Percentiles rank a stretch among this genome's conserved stretches.
Conservation (phyloP, 495 filamentous ascomycete species). For the Thermothielavioides terrestris region DNA sequence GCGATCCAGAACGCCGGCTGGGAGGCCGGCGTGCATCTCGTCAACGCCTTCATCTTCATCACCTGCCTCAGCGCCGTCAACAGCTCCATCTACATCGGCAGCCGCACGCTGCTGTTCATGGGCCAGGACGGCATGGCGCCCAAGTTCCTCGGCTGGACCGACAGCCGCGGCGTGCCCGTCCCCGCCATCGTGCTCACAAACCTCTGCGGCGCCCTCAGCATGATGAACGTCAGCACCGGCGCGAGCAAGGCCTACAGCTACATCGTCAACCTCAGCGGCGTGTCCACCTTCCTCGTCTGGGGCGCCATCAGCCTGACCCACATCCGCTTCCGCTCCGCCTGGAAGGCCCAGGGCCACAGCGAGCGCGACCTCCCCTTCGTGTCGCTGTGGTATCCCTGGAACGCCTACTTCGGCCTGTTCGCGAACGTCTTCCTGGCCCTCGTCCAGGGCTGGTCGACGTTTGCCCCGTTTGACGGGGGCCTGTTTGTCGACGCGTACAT, state of each 20-base stretch:
- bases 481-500: constrained; percentile 63
- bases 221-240: constrained; percentile 53
- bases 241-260: constrained; percentile 48
- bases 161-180: constrained; percentile 57
- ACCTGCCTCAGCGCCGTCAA: constrained; percentile 63
- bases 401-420: constrained; percentile 50
- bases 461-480: constrained; percentile 48
- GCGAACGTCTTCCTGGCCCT: constrained; percentile 57
- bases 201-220: constrained; percentile 56
- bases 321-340: constrained; percentile 55
- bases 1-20: constrained; percentile 51
- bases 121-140: constrained; percentile 57
- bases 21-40: constrained; percentile 49
- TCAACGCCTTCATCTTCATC: constrained; percentile 65
- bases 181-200: constrained; percentile 55
- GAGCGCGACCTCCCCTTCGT: constrained; percentile 48
- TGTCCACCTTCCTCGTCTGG: constrained; percentile 64
- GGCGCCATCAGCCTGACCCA: constrained; percentile 55
- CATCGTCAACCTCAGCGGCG: constrained; percentile 42
- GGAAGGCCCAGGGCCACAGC: constrained; percentile 47
- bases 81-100: constrained; percentile 59
- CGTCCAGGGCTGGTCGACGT: constrained; percentile 52
- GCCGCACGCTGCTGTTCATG: constrained; percentile 59
- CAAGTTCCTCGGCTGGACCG: constrained; percentile 52
- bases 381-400: constrained; percentile 52